phyloP scores from a whole-genome alignment of 176 grass and related monocot genomes.

The Poa pratensis region DNA sequence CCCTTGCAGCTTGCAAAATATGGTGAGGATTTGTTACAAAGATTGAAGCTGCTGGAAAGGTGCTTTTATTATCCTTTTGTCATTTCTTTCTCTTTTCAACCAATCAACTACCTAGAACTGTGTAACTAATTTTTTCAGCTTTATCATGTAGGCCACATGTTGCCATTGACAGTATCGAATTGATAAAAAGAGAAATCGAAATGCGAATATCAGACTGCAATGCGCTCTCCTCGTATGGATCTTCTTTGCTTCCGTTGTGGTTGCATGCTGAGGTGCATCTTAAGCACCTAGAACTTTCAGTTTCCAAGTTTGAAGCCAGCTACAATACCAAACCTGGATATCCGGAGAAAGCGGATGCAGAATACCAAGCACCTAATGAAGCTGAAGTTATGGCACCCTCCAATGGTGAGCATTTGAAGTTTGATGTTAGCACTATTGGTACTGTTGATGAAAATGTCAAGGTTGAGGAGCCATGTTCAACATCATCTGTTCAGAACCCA shows the following conservation, averaged over 20 bases:
- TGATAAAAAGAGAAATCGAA: constrained; percentile 73
- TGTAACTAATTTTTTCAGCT: constrained; percentile 25
- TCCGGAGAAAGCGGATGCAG: constrained; percentile 28
- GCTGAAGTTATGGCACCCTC: constrained; percentile 37
- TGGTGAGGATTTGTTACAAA: constrained; percentile 74
- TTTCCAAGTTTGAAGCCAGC: constrained; percentile 64
- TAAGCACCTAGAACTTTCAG: constrained; percentile 72
- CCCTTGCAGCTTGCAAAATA: constrained; percentile 81
- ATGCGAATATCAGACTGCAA: constrained; percentile 86
- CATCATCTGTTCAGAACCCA: constrained; percentile 36
- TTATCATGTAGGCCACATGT: constrained; percentile 36
- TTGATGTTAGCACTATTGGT: constrained; percentile 29
- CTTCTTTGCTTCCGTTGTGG: constrained; percentile 94
- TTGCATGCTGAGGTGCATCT: constrained; percentile 80
- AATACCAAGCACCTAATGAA: constrained; percentile 45
- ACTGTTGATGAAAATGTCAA: constrained; percentile 44
- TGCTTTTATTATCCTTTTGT: constrained; percentile 44
- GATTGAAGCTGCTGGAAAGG: constrained; percentile 72
- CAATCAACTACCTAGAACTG: constrained; percentile 21
- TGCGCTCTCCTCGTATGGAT: constrained; percentile 73
- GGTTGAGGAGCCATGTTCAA: constrained; percentile 32
- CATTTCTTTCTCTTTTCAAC: constrained; percentile 30
- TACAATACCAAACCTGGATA: constrained; percentile 44
- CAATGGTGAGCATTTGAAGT: constrained; percentile 45
- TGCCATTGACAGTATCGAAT: constrained; percentile 54